Base-by-base conservation (phyloP, 1,139 yeast genomes). In the Saccharomyces hybrid region DNA sequence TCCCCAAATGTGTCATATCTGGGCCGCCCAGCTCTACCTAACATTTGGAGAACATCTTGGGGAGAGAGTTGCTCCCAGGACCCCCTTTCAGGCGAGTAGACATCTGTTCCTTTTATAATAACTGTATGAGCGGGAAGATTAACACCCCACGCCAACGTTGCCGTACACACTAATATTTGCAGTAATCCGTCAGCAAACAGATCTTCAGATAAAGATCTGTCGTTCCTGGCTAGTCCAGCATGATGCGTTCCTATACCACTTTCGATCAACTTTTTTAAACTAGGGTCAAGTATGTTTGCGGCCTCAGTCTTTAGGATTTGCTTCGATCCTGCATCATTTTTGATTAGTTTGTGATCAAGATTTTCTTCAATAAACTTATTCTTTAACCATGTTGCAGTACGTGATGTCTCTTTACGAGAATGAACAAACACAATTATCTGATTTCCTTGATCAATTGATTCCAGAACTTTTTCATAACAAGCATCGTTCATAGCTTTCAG, bases 61-160 rank as follows among this genome's bases (percentile, higher is more conserved):
- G 97, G 95, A 0, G 96, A 85, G 11, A 93, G 73, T 62, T 88
- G 95, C 1, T 84, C 82, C 96, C 97, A 91, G 1, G 80, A 73
- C 52, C 98, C 96, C 59, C 80, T 81, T 62, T 87, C 95, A 0
- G 99, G 97, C 2, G 95, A 86, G 64, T 93, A 95, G 0, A 93
- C 84, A 64, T 90, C 96, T 0, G 99, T 93, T 0, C 98, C 99
- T 65, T 93, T 91, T 57, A 93, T 88, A 31, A 93, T 84, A 31
- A 93, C 99, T 0, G 96, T 89, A 63, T 93, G 97, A 0, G 98
- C 98, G 0, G 99, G 99, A 55, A 93, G 77, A 67, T 93, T 93
- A 42, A 93, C 98, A 77, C 99, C 99, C 99, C 98, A 93, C 0
- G 99, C 98, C 59, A 93, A 79, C 0, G 99, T 93, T 0, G 98